Evolutionary conservation across 2,329 filamentous ascomycete genomes (phyloP), one percentile per base, ranked within the genome.

Genomic region (Torrubiella hemipterigena): DNA sequence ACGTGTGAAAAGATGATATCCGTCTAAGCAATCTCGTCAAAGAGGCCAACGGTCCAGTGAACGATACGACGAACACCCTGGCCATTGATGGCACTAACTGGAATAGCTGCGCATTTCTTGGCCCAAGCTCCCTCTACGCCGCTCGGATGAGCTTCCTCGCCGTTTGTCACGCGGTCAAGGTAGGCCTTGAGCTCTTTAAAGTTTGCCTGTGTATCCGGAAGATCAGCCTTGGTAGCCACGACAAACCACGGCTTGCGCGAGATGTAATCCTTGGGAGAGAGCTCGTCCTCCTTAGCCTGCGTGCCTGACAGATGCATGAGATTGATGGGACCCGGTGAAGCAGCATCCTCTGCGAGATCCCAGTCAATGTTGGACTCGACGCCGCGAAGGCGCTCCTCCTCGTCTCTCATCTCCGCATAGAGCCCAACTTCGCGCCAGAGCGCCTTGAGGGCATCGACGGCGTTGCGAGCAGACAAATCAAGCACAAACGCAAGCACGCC

Each of bases 161-260:
- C 78, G 1, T 59, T 61, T 31, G 71, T 71, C 16, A 96, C 67
- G 4, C 59, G 61, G 5, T 69, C 63, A 4, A 98, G 57, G 54
- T 95, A 94, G 7, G 58, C 56, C 42, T 76, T 75, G 42, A 98
- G 59, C 31, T 60, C 56, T 21, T 54, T 56, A 51, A 84, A 98
- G 49, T 91, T 93, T 16, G 75, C 69, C 51, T 86, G 72, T 3
- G 91, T 93, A 4, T 69, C 70, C 4, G 77, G 73, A 33, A 93
- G 52, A 51, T 96, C 89, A 1, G 84, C 87, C 57, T 96, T 96
- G 14, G 87, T 95, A 2, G 84, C 89, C 26, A 95, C 77, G 5
- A 95, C 87, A 47, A 93, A 91, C 91, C 91, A 98, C 1, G 91
- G 87, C 59, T 98, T 98, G 20, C 73, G 73, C n/a, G 82, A 81